Conservation (phyloP, 202 grass and related monocot genomes). For the Alloteropsis angusta region DNA sequence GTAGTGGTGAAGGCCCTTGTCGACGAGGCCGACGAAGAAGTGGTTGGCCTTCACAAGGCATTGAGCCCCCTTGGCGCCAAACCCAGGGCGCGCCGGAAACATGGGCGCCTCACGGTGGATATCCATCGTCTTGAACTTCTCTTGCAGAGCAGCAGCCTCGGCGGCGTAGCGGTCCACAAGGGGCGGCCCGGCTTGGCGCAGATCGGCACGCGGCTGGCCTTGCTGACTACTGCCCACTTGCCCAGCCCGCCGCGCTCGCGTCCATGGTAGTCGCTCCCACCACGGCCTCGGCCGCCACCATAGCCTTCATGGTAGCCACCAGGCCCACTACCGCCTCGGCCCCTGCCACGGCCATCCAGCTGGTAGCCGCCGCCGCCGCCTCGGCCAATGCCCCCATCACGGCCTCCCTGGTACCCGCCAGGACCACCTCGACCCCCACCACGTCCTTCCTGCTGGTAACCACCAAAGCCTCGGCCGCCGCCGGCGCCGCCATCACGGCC, state of each 20-base stretch:
- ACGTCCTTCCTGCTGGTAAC: background rate
- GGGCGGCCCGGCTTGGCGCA: background rate
- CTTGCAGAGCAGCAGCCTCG: background rate
- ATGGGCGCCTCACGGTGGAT: conserved; percentile 14
- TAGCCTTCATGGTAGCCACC: background rate
- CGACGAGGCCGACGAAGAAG: conserved; percentile 48
- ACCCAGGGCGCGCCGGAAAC: conserved; percentile 39
- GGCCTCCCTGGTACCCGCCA: background rate
- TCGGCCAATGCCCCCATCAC: background rate
- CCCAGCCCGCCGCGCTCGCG: background rate
- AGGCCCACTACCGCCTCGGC: background rate
- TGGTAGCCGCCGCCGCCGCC: background rate
- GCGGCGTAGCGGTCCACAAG: background rate
- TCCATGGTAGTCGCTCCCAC: background rate
- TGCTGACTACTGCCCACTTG: no score
- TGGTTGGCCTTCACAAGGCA: conserved; percentile 53
- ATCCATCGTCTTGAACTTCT: background rate
- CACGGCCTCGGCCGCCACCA: background rate
- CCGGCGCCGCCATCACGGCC: background rate
- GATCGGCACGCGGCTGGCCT: background rate
- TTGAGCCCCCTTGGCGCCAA: conserved; percentile 1
- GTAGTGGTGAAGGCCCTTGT: conserved; percentile 56
- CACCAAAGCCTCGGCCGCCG: background rate
- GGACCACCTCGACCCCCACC: background rate
- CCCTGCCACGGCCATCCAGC: background rate